Percentiles rank a stretch among this genome's conserved stretches.
Conservation (phyloP, 2,329 filamentous ascomycete genomes). For the Septoria linicola region DNA sequence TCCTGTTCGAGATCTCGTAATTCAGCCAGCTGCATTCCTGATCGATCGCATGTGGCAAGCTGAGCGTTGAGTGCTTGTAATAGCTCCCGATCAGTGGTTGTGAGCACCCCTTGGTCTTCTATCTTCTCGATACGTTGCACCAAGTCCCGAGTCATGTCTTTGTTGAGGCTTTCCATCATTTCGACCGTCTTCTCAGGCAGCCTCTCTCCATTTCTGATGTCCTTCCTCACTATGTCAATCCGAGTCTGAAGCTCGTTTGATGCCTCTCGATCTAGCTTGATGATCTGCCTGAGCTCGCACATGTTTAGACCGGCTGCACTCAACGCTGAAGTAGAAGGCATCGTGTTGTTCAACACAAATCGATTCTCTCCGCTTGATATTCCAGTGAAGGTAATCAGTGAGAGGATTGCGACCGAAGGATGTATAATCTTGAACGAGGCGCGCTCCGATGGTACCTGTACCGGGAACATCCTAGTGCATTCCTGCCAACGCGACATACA, state of each 20-base stretch:
- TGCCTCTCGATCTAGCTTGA: slow-evolving; percentile 26
- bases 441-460: neutral
- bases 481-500: slow-evolving; percentile 20
- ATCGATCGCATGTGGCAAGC: slow-evolving; percentile 27
- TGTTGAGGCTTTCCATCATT: slow-evolving; percentile 25
- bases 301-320: slow-evolving; percentile 19
- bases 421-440: slow-evolving; percentile 6
- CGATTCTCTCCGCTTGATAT: neutral
- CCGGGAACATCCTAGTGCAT: slow-evolving; percentile 19
- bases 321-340: slow-evolving; percentile 18
- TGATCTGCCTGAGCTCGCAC: slow-evolving; percentile 23
- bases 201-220: slow-evolving; percentile 19
- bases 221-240: slow-evolving; percentile 26
- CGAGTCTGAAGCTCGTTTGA: slow-evolving; percentile 24
- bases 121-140: slow-evolving; percentile 28
- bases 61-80: slow-evolving; percentile 29
- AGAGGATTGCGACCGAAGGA: neutral
- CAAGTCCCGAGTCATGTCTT: slow-evolving; percentile 29
- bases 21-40: slow-evolving; percentile 26
- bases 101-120: slow-evolving; percentile 20
- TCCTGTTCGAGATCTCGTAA: slow-evolving; percentile 26
- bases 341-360: neutral
- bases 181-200: slow-evolving; percentile 18
- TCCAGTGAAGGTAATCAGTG: neutral
- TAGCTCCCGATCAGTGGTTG: slow-evolving; percentile 27